Evolutionary conservation across 2,329 filamentous ascomycete genomes (phyloP).

Genomic region (Alternaria brassicicola): DNA sequence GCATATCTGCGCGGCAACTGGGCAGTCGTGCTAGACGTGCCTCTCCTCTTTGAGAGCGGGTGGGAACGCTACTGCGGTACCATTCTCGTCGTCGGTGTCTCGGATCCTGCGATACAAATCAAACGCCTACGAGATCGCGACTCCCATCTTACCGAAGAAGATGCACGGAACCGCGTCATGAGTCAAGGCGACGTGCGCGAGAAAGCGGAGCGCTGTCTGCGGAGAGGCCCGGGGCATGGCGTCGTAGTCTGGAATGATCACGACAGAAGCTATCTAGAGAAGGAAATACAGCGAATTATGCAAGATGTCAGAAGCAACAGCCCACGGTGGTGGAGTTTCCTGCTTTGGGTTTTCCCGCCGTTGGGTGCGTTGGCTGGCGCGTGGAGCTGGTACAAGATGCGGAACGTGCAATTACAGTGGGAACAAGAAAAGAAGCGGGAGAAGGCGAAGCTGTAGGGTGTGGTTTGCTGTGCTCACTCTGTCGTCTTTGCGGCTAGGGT

Average conservation of each 20-base stretch:
- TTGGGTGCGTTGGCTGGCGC: conserved; percentile 70
- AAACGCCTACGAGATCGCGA: conserved; percentile 76
- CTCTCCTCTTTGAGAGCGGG: conserved; percentile 85
- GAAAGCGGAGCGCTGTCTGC: conserved; percentile 78
- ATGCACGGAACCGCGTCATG: conserved; percentile 82
- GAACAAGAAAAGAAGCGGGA: conserved; percentile 61
- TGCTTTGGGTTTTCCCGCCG: conserved; percentile 72
- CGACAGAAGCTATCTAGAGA: conserved; percentile 70
- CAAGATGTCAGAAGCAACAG: conserved; percentile 65
- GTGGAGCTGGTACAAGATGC: conserved; percentile 76
- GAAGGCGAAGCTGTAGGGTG: conserved; percentile 63
- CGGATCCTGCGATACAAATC: conserved; percentile 82
- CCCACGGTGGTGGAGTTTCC: conserved; percentile 83
- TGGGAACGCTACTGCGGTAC: conserved; percentile 86
- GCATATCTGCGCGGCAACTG: conserved; percentile 78
- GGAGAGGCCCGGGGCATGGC: conserved; percentile 66
- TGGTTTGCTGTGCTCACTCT: background rate
- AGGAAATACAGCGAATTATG: conserved; percentile 71
- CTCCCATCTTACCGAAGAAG: conserved; percentile 77
- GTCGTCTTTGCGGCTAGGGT: background rate
- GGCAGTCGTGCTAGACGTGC: conserved; percentile 92
- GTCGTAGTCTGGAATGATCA: conserved; percentile 92
- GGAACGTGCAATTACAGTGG: conserved; percentile 73
- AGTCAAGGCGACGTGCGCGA: conserved; percentile 86
- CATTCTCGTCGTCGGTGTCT: conserved; percentile 85